A percentile compares a stretch with the other conserved stretches of the same genome.
These are phyloP conservation scores for Collybia mongolica DNA, from an alignment of 768 basidiomycete genomes.

Conservation along the genomic window DNA sequence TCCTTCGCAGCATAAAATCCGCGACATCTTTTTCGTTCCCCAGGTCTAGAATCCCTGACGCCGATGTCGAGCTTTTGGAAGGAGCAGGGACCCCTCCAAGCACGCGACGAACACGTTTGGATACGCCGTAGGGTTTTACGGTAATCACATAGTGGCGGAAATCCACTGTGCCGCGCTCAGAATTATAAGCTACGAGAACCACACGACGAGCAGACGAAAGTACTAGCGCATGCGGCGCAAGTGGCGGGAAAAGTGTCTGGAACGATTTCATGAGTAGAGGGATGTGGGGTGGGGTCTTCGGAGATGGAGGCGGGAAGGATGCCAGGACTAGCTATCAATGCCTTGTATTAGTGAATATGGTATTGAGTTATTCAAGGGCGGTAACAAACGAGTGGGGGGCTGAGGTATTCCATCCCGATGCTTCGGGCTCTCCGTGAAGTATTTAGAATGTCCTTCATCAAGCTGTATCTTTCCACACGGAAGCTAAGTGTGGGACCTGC, in stretches of 20 bases:
- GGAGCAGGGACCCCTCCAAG: constrained; percentile 59
- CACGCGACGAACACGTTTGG: constrained; percentile 84
- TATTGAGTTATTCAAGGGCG: neutral
- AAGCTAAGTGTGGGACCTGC: constrained; percentile 94
- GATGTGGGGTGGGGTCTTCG: constrained; percentile 78
- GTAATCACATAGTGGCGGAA: constrained; percentile 95
- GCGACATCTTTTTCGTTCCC: constrained; percentile 92
- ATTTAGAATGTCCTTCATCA: constrained; percentile 80
- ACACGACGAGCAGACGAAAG: constrained; percentile 92
- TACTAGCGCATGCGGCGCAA: constrained; percentile 75
- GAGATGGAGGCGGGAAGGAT: constrained; percentile 76
- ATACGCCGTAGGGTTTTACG: constrained; percentile 92
- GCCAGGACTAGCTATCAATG: constrained; percentile 80
- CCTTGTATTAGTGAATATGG: constrained; percentile 2
- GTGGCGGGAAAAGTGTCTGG: constrained; percentile 94
- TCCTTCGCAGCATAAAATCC: constrained; percentile 83
- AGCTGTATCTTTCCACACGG: constrained; percentile 87
- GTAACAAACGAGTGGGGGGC: constrained; percentile 78
- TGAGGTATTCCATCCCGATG: constrained; percentile 87
- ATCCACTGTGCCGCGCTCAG: constrained; percentile 83
- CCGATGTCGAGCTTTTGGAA: constrained; percentile 27
- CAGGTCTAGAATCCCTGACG: constrained; percentile 64
- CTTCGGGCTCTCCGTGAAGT: constrained; percentile 66
- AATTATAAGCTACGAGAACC: constrained; percentile 89
- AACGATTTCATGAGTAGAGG: constrained; percentile 94